Conservation (phyloP, 2,329 filamentous ascomycete species). For the Pestalotiopsis sp. region DNA sequence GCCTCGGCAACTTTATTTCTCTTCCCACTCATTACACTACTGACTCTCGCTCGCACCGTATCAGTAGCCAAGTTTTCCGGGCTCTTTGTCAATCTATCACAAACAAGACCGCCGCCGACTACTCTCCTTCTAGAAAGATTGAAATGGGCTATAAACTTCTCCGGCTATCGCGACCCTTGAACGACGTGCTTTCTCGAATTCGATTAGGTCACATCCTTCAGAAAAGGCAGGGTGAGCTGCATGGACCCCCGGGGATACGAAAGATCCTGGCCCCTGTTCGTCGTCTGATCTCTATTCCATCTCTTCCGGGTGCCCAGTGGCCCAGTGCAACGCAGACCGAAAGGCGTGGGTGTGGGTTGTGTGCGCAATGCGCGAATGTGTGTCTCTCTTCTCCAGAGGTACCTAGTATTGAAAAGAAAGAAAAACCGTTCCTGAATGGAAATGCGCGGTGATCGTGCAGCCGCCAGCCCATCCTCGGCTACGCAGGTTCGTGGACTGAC, state of each 20-base stretch:
- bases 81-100: background rate
- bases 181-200: slow-evolving; percentile 8
- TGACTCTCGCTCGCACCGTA: too few species aligned
- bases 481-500: slow-evolving; percentile 4
- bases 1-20: background rate
- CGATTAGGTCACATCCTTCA: slow-evolving; percentile 13
- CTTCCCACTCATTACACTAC: too few species aligned
- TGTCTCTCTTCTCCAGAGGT: too few species aligned
- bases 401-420: too few species aligned
- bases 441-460: background rate
- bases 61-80: background rate
- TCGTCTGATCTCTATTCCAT: slow-evolving; percentile 19
- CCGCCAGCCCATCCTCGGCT: slow-evolving; percentile 5
- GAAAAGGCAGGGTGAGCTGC: slow-evolving; percentile 17
- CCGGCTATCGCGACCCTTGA: slow-evolving; percentile 8
- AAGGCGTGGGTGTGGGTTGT: too few species aligned
- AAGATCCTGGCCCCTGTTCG: slow-evolving; percentile 14
- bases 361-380: too few species aligned
- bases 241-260: slow-evolving; percentile 6
- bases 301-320: background rate
- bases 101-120: background rate
- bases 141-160: background rate
- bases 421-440: too few species aligned
- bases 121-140: background rate
- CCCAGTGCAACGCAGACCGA: too few species aligned